These are phyloP conservation scores for Talaromyces borbonicus DNA, from an alignment of 495 filamentous ascomycete species.

Conservation along the genomic window DNA sequence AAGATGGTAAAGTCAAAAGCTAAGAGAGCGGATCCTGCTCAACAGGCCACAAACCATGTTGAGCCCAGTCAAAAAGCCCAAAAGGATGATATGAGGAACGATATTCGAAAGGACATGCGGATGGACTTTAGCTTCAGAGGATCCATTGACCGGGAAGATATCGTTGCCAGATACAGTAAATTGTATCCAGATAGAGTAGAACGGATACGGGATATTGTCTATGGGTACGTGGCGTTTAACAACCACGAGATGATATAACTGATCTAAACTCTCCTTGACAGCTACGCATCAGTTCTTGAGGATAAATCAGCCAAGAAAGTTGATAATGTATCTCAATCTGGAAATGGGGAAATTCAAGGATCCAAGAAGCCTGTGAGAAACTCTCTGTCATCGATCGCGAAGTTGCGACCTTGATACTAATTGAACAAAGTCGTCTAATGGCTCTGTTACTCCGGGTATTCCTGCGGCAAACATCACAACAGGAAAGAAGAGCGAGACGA, in stretches of 20 bases:
- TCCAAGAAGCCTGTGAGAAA: background rate
- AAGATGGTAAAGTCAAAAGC: background rate
- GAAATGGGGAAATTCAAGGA: background rate
- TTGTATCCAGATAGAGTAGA: background rate
- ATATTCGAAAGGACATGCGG: constrained; percentile 8
- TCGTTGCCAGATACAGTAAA: background rate
- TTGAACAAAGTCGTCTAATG: background rate
- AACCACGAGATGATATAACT: background rate
- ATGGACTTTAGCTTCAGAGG: background rate
- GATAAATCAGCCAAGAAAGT: background rate
- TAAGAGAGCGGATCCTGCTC: background rate
- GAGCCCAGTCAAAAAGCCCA: background rate
- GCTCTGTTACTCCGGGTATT: background rate
- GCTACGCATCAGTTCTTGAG: constrained; percentile 1
- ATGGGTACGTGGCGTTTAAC: background rate
- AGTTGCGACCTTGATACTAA: background rate
- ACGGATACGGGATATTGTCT: background rate
- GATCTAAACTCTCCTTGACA: background rate
- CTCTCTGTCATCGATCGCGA: too few species aligned
- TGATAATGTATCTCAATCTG: background rate
- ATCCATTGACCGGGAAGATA: background rate
- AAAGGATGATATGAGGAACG: background rate
- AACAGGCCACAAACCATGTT: background rate
- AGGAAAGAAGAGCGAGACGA: background rate
- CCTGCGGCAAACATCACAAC: background rate